These are phyloP conservation scores for Boletus sp. DNA, from an alignment of 768 basidiomycete genomes.

Conservation along the genomic window DNA sequence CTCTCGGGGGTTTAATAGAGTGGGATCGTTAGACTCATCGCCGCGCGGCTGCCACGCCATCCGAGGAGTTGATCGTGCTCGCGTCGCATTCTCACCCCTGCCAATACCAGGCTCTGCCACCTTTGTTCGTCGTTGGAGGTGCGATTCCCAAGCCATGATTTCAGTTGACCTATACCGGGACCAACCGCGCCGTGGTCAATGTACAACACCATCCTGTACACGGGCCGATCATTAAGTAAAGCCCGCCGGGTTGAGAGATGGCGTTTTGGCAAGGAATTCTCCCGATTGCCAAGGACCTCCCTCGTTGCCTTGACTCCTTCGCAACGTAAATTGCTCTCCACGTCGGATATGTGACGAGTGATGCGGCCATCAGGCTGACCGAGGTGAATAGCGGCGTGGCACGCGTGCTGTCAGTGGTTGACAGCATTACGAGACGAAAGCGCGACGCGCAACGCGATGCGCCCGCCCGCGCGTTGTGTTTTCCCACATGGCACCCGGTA, in stretches of 20 bases:
- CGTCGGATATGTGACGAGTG: constrained; percentile 1
- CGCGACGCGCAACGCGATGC: neutral
- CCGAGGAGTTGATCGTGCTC: constrained; percentile 19
- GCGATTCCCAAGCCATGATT: constrained; percentile 11
- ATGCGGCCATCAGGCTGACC: neutral
- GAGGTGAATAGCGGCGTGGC: constrained; percentile 4
- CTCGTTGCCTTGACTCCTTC: constrained; percentile 13
- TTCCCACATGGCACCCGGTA: constrained; percentile 10
- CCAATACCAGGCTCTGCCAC: constrained; percentile 1
- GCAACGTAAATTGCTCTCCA: constrained; percentile 7
- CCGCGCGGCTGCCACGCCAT: neutral
- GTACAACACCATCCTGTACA: neutral
- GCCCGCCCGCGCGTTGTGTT: neutral
- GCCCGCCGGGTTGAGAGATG: neutral
- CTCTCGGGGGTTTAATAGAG: constrained; percentile 75
- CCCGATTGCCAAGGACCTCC: neutral
- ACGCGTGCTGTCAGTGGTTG: constrained; percentile 4
- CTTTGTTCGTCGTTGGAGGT: constrained; percentile 1
- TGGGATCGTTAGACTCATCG: constrained; percentile 45
- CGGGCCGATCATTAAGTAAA: neutral
- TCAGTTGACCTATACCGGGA: constrained; percentile 1
- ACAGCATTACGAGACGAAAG: constrained; percentile 7
- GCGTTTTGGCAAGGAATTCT: neutral
- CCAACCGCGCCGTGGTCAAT: neutral
- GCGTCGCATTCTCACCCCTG: constrained; percentile 16